Evolutionary conservation across 2,329 filamentous ascomycete genomes (phyloP).

Genomic region (Onygenales sp.): DNA sequence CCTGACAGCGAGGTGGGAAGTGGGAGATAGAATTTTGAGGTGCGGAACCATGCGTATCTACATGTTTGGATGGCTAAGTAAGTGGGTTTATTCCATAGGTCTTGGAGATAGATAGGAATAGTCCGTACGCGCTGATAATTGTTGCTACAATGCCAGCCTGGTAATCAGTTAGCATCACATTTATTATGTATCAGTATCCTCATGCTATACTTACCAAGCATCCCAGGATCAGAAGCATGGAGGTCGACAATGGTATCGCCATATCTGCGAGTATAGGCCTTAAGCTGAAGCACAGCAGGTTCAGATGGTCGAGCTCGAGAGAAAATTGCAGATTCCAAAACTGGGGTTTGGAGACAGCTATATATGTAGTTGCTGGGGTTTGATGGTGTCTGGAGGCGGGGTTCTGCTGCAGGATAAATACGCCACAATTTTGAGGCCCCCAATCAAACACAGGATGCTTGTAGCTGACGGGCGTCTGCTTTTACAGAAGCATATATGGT

Average conservation of each 20-base stretch:
- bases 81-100: no score
- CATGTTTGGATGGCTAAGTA: neutral
- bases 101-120: neutral
- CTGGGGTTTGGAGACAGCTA: no score
- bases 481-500: no score
- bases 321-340: neutral
- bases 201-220: neutral
- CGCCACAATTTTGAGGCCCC: no score
- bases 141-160: conserved; percentile 1
- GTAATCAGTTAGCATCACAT: neutral
- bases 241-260: neutral
- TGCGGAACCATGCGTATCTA: conserved; percentile 7
- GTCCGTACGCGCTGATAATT: conserved; percentile 2
- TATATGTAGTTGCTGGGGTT: no score
- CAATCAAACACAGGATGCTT: no score
- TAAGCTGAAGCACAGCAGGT: neutral
- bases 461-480: no score
- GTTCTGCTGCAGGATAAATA: no score
- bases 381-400: no score
- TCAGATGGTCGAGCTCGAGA: neutral
- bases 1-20: neutral
- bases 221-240: neutral
- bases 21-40: conserved; percentile 4
- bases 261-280: neutral
- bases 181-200: neutral